Base-by-base conservation (phyloP, 2,329 filamentous ascomycete genomes). In the Lachnellula willkommii region DNA sequence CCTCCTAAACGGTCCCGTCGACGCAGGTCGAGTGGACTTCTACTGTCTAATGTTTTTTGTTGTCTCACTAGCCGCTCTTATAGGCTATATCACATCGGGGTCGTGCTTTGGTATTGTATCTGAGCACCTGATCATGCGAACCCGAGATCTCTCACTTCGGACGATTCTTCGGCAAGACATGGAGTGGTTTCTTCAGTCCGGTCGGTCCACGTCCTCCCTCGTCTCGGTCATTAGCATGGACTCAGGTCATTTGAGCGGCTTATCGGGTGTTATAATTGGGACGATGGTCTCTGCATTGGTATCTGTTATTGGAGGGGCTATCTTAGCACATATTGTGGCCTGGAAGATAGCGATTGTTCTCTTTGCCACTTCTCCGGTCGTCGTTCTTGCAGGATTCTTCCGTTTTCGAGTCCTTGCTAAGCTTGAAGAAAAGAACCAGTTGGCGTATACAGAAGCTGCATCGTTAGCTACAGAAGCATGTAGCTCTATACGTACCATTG, bases 291-390 rank as follows among this genome's bases (percentile, higher is more conserved):
- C 85, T 0, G 85, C 88, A 22, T 62, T 79, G 3, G 78, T 90
- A 59, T 89, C 88, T 68, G 81, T 90, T 28, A 60, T 89, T 15
- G 82, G 80, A 0, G 85, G 84, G 1, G 83, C 90, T 53, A 80
- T 87, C 32, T 67, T 90, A 9, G 83, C 86, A 0, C 85, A 88
- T 59, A 81, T 89, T 46, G 76, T 91, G 47, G 85, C 85, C 2
- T 91, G 88, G 88, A 87, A 83, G 65, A 89, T 91, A 58, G 87
- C 87, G 0, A 71, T 91, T 14, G 87, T 91, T 3, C 86, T 85
- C 53, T 75, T 91, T 5, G 79, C 86, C 0, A 77, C 82, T 8
- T 82, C 90, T 0, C 88, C 88, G 0, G 71, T 90, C 9, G 78
- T 90, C 5, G 75, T 91, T 0, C 83, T 83, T 1, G 79, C 85